Conservation (phyloP, 2,329 filamentous ascomycete species). For the Beauveria scarabaeidicola region DNA sequence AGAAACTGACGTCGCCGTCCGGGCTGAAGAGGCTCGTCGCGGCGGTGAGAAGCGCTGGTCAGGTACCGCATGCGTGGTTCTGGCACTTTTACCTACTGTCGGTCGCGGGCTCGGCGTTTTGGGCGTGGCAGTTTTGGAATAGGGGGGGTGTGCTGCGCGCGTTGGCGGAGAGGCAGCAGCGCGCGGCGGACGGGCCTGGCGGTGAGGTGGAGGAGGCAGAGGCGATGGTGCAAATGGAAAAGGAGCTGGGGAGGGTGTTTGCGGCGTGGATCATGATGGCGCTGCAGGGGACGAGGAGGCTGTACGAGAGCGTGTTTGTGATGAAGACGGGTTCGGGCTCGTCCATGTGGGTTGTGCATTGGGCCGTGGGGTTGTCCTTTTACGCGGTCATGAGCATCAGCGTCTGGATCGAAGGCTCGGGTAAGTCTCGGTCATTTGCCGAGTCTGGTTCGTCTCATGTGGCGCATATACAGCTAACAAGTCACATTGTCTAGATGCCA, state of each 20-base stretch:
- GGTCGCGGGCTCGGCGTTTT: conserved; percentile 61
- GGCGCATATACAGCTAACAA: not conserved
- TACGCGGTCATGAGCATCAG: conserved; percentile 67
- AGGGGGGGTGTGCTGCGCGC: conserved; percentile 45
- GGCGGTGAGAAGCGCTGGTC: conserved; percentile 27
- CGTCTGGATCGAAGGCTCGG: conserved; percentile 75
- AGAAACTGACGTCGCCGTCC: not conserved
- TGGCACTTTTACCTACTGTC: conserved; percentile 77
- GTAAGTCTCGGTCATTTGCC: conserved; percentile 36
- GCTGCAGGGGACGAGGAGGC: conserved; percentile 63
- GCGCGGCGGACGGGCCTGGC: not conserved
- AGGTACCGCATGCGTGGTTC: conserved; percentile 85
- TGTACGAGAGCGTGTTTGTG: conserved; percentile 65
- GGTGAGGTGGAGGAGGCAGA: not conserved
- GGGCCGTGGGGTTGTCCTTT: conserved; percentile 67
- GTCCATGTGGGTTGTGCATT: conserved; percentile 80
- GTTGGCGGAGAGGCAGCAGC: conserved; percentile 29
- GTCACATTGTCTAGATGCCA: conserved; percentile 20
- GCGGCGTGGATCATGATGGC: conserved; percentile 66
- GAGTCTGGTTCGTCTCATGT: not conserved
- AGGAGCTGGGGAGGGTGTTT: conserved; percentile 53
- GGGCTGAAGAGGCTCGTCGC: conserved; percentile 22
- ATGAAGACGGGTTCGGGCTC: conserved; percentile 50
- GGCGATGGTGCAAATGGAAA: conserved; percentile 38
- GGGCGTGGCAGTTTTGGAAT: conserved; percentile 55